These are phyloP conservation scores for Sporothrix mexicana DNA, from an alignment of 2,329 filamentous ascomycete genomes.

Conservation along the genomic window DNA sequence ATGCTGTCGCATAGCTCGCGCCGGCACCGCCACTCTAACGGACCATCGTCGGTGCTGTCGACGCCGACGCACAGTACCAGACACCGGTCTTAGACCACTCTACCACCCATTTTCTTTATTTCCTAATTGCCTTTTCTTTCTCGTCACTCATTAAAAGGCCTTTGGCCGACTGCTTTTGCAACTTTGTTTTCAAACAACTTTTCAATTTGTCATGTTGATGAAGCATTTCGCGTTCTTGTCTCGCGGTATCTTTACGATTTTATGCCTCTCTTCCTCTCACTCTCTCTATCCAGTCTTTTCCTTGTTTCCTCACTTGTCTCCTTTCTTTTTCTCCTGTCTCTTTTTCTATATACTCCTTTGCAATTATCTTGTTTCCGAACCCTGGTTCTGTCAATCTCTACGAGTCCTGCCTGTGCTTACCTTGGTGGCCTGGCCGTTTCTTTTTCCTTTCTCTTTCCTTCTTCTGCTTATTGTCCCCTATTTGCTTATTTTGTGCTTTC, in stretches of 20 bases:
- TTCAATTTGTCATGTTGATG: conserved; percentile 19
- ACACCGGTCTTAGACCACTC: conserved; percentile 28
- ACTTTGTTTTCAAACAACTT: conserved; percentile 8
- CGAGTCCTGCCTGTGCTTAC: neutral
- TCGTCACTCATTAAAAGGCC: conserved; percentile 23
- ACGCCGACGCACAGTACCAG: conserved; percentile 36
- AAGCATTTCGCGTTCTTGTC: conserved; percentile 27
- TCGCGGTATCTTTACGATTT: conserved; percentile 32
- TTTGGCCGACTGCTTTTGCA: neutral
- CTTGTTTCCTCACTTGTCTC: neutral
- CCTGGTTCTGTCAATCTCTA: conserved; percentile 12
- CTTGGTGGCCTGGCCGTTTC: neutral
- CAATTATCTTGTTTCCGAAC: neutral
- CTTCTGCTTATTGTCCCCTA: neutral
- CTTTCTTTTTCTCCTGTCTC: neutral
- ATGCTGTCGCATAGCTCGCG: conserved; percentile 52
- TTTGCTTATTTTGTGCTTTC: conserved; percentile 15
- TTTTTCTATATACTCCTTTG: conserved; percentile 17
- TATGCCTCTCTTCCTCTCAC: conserved; percentile 30
- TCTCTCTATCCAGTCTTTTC: conserved; percentile 6
- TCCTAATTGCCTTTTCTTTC: conserved; percentile 14
- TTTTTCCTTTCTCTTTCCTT: conserved; percentile 7
- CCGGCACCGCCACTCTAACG: conserved; percentile 37
- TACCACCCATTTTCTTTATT: neutral
- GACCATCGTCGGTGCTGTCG: conserved; percentile 25